A percentile compares a stretch with the other conserved stretches of the same genome.
These are phyloP conservation scores for Volvox africanus DNA, from an alignment of 139 green algal species.

Conservation along the genomic window DNA sequence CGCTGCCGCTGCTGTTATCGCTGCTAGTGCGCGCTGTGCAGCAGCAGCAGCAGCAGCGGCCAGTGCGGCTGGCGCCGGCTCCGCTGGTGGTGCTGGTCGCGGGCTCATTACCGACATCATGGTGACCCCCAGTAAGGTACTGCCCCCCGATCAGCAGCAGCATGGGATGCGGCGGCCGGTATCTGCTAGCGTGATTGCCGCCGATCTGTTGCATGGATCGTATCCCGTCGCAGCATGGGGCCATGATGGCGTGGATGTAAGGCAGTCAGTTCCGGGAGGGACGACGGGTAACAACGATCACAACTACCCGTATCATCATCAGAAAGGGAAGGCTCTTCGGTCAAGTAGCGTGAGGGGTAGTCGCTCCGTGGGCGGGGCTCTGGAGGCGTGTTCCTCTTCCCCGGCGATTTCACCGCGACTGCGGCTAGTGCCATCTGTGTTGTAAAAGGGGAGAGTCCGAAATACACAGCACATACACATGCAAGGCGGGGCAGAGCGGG, in stretches of 20 bases:
- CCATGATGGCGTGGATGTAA: not conserved
- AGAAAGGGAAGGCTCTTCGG: not conserved
- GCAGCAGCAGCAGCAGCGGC: not conserved
- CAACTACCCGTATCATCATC: slow-evolving; percentile 1
- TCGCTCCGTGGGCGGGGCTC: not conserved
- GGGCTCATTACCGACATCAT: not conserved
- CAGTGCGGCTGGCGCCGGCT: not conserved
- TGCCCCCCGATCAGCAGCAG: not conserved
- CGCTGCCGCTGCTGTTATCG: not conserved
- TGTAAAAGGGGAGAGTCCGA: not conserved
- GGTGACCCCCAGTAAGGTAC: not conserved
- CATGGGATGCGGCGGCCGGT: not conserved
- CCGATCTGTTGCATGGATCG: not conserved
- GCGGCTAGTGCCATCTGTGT: slow-evolving; percentile 4
- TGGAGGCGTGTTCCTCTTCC: not conserved
- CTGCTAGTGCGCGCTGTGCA: not conserved
- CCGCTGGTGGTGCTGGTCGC: not conserved
- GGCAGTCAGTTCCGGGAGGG: not conserved
- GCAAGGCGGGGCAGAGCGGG: no score
- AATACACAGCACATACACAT: no score
- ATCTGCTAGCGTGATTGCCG: not conserved
- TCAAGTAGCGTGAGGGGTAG: not conserved
- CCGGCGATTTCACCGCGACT: not conserved
- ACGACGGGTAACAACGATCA: not conserved
- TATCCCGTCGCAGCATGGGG: slow-evolving; percentile 6